These are phyloP conservation scores for Dictyostelium brefeldianum DNA, from an alignment of 78 protist species.

Conservation along the genomic window DNA sequence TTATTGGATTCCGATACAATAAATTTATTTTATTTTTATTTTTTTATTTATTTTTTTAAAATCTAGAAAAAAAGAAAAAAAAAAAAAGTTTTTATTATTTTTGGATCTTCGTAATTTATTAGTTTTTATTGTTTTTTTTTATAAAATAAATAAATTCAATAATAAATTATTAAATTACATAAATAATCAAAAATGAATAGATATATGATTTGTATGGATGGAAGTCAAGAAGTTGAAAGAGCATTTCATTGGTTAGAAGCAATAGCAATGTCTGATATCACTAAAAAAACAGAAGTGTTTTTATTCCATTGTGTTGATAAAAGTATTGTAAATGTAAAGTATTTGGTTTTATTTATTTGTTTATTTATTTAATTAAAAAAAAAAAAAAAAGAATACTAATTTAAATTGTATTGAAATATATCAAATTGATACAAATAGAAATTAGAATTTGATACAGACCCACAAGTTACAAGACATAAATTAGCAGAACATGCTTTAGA, in stretches of 20 bases:
- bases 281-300: neutral
- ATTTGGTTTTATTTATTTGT: neutral
- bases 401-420: neutral
- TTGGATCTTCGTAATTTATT: neutral
- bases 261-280: neutral
- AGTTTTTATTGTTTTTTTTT: neutral
- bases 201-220: constrained; percentile 54
- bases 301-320: constrained; percentile 23
- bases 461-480: constrained; percentile 10
- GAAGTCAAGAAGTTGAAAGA: constrained; percentile 19
- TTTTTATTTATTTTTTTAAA: neutral
- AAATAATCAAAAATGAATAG: constrained; percentile 9
- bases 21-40: too few species aligned
- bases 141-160: neutral
- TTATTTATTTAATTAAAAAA: neutral
- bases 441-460: neutral
- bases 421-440: neutral
- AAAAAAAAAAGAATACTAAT: neutral
- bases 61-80: too few species aligned
- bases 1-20: too few species aligned
- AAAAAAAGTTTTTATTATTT: neutral
- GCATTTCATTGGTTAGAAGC: constrained; percentile 41
- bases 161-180: neutral
- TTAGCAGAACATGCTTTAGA: constrained; percentile 16
- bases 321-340: constrained; percentile 15